Evolutionary conservation across 805 yeast genomes (phyloP), one percentile per base, ranked within the genome.

Genomic region (Candida parachauliodes): DNA sequence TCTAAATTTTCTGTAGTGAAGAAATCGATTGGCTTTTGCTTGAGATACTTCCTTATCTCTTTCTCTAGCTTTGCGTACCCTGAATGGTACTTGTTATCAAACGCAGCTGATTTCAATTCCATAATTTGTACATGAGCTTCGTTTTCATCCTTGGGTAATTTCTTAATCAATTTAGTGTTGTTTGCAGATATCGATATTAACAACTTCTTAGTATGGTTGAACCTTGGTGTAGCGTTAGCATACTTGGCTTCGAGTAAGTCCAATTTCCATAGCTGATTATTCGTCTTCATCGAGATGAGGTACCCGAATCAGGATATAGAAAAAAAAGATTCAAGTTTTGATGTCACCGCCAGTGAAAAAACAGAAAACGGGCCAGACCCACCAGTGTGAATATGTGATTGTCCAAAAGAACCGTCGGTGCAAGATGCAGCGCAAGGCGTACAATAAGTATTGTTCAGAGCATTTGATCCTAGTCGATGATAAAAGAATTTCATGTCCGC

Each of bases 401-500:
- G 60, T 54, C 9, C 69, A 68, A 50, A 79, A 76, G 55, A 69
- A 70, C 26, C 62, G 86, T 39, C 59, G 57, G 31, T 84, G 94
- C 56, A 74, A 77, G 3, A 69, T 83, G 72, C 80, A 79, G 42
- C 62, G 83, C 22, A 70, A 72, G 39, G 57, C 62, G 8, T 72
- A 59, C 21, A 67, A 66, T 16, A 54, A 55, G 27, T 81, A 55
- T 50, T 84, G 94, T 55, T 75, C 83, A 7, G 83, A 82, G 45
- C 94, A 85, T 54, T 44, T 71, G 50, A 54, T 54, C 24, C 46
- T 37, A 22, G 54, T 48, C 29, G 40, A 17, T 46, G 55, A 45
- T 50, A 52, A 52, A 5, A 60, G 95, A 39, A 70, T 88, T 0
- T 76, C 80, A 5, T 88, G 96, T 59, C 88, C 96, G 0, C 52